Evolutionary conservation across 2,329 filamentous ascomycete genomes (phyloP).

Genomic region (Colletotrichum musae): DNA sequence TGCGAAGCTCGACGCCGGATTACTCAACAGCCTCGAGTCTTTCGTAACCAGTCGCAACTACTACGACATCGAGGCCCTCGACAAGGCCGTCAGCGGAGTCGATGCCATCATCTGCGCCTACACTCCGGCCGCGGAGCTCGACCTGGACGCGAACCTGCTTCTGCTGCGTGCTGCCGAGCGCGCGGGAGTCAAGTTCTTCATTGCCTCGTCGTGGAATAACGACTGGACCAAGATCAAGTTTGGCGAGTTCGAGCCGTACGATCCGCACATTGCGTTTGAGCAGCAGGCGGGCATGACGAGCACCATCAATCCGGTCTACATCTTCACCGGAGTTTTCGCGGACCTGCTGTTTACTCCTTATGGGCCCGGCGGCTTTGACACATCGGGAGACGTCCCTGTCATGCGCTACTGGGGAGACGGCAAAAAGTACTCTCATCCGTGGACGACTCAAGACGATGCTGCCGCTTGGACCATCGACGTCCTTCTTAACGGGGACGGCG

Average conservation of each 20-base stretch:
- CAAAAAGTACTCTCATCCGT: constrained; percentile 19
- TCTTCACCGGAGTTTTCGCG: constrained; percentile 49
- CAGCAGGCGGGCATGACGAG: constrained; percentile 47
- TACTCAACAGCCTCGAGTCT: constrained; percentile 45
- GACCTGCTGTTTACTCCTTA: constrained; percentile 44
- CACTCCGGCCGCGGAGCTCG: constrained; percentile 40
- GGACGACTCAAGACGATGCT: constrained; percentile 23
- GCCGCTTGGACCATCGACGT: constrained; percentile 33
- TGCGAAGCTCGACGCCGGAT: constrained; percentile 45
- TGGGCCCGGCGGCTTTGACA: constrained; percentile 23
- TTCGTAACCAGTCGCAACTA: constrained; percentile 46
- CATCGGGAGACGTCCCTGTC: background rate
- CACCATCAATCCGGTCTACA: constrained; percentile 48
- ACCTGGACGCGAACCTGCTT: constrained; percentile 52
- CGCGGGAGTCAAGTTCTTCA: constrained; percentile 49
- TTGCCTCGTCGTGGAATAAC: constrained; percentile 50
- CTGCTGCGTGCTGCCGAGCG: constrained; percentile 54
- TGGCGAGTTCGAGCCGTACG: constrained; percentile 51
- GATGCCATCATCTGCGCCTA: constrained; percentile 54
- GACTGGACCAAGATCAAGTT: constrained; percentile 50
- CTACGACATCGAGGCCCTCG: constrained; percentile 51
- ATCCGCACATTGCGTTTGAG: constrained; percentile 51
- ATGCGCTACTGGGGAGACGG: constrained; percentile 30
- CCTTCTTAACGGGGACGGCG: constrained; percentile 28
- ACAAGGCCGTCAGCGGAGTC: constrained; percentile 50